phyloP scores from a whole-genome alignment of 495 filamentous ascomycete genomes.

The Opeltia flavorubescens region DNA sequence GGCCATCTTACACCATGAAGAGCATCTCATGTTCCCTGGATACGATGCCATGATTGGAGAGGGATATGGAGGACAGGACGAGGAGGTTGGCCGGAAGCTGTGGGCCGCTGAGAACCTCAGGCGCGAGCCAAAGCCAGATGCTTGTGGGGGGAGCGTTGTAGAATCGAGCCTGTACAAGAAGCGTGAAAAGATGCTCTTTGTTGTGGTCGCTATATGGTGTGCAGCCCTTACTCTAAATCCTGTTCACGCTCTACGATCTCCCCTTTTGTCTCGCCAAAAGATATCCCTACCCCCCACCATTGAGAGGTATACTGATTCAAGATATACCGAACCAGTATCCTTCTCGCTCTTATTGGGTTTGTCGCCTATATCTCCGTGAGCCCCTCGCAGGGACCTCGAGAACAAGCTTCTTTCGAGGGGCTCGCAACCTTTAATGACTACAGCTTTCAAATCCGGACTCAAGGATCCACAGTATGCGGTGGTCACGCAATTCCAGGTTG shows the following conservation, averaged over 20 bases:
- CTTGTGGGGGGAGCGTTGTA: background rate
- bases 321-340: background rate
- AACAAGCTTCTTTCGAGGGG: background rate
- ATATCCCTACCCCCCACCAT: background rate
- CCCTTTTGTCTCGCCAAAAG: background rate
- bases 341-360: background rate
- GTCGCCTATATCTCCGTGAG: background rate
- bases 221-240: background rate
- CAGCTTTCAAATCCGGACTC: background rate
- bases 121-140: background rate
- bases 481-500: background rate
- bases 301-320: background rate
- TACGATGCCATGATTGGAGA: background rate
- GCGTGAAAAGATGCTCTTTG: background rate
- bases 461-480: background rate
- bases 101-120: background rate
- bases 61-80: background rate
- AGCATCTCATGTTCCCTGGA: background rate
- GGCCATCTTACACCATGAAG: conserved; percentile 1
- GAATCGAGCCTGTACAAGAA: background rate
- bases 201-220: background rate
- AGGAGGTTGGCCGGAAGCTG: background rate
- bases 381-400: background rate
- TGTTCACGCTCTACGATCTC: too few relatives aligned
- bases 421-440: conserved; percentile 9